Conservation (phyloP, 352 stramenopile species). For the Globisporangium parvum region DNA sequence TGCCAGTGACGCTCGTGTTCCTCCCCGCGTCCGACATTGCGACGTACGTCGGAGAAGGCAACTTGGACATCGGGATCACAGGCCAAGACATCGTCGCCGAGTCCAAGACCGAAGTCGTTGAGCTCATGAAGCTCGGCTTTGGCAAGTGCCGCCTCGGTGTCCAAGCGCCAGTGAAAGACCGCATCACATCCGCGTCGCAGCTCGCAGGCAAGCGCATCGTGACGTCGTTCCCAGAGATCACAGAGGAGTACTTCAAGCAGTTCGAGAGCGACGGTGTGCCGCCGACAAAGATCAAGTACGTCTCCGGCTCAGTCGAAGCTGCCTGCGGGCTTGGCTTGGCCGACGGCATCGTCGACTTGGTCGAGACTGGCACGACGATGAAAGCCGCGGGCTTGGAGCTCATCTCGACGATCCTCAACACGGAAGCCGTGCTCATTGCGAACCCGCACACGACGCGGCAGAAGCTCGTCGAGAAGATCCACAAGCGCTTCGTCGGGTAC, state of each 20-base stretch:
- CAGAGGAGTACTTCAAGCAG: conserved; percentile 92
- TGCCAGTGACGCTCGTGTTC: conserved; percentile 97
- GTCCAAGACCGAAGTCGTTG: conserved; percentile 85
- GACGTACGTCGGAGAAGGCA: conserved; percentile 96
- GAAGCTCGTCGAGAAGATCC: conserved; percentile 75
- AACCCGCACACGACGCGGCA: conserved; percentile 74
- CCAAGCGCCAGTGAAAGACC: conserved; percentile 89
- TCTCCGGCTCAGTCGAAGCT: conserved; percentile 97
- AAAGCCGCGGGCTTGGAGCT: conserved; percentile 94
- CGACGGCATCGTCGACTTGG: conserved; percentile 97
- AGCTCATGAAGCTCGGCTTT: conserved; percentile 94
- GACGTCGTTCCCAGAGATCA: conserved; percentile 94
- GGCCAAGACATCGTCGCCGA: conserved; percentile 94
- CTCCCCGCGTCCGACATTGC: conserved; percentile 96
- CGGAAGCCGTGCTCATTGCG: conserved; percentile 90
- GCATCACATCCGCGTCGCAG: conserved; percentile 70
- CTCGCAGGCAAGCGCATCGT: conserved; percentile 96
- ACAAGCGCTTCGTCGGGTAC: conserved; percentile 94
- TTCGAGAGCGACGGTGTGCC: conserved; percentile 66
- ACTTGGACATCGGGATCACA: conserved; percentile 98
- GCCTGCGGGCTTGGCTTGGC: conserved; percentile 96
- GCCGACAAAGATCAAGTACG: conserved; percentile 92
- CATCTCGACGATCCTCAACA: conserved; percentile 90
- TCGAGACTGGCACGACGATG: conserved; percentile 99
- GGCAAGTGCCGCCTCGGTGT: conserved; percentile 95